Base-by-base conservation (phyloP, 2,329 filamentous ascomycete genomes). In the Fusarium pilosicola region DNA sequence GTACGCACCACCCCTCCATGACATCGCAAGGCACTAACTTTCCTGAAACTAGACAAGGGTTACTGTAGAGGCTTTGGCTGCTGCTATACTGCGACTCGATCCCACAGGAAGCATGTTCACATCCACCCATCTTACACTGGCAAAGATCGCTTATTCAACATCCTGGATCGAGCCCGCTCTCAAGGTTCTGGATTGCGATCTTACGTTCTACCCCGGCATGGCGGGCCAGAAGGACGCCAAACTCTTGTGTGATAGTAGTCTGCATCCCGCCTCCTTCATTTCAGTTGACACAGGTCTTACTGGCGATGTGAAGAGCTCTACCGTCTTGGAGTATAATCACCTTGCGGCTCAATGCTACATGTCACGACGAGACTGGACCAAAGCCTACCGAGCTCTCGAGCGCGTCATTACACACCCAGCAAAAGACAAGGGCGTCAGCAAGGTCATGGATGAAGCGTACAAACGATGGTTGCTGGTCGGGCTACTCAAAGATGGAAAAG, bases 401-500 rank as follows among this genome's bases (percentile, higher is more conserved):
- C 86, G 89, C 66, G 88, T 90, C 48, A 85, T 97, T 41, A 89
- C 91, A 7, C 91, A 91, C 65, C 94, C 95, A 2, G 85, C 87
- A 1, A 86, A 85, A 58, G 91, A 91, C 26, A 85, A 86, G 38
- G 87, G 89, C 41, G 86, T 90, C 18, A 96, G 92, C 81, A 92
- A 91, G 80, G 87, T 97, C 57, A 96, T 96, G 92, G 86, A 93
- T 8, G 94, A 97, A 74, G 94, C 94, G 11, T 96, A 97, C 85
- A 97, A 96, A 84, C 97, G 96, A 82, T 98, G 94, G 93, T 80
- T 97, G 14, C 84, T 99, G 22, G 88, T 95, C 15, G 90, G 91
- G 60, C 86, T 98, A 62, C 84, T 99, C 24, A 86, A 89, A 12
- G 85, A 91, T 60, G 95, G 95, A 74, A 89, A 86, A 76, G 85